Evolutionary conservation across 2,329 filamentous ascomycete genomes (phyloP), one percentile per base, ranked within the genome.

Genomic region (Alternaria viburni): DNA sequence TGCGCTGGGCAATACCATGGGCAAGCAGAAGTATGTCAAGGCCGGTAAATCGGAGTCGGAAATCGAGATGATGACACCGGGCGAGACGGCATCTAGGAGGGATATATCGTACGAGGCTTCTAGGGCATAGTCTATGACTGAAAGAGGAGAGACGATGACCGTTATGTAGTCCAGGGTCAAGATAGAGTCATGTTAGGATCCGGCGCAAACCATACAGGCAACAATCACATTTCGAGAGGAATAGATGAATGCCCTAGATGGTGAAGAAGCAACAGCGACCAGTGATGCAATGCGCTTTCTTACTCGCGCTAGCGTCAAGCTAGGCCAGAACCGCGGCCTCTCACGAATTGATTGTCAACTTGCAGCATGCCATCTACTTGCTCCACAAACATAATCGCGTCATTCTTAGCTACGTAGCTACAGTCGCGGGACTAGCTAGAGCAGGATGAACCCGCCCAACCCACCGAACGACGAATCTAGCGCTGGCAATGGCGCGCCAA

Each of bases 361-460:
- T 45, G 36, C 61, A 44, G 21, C 45, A 46, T 51, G 43, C 28
- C 10, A 28, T 49, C 15, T 28, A 21, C 46, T 32, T 46, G 32
- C 36, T 26, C 36, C 45, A 49, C 55, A 41, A 59, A 36, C 50
- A 46, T 51, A 60, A 43, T 59, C 50, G 41, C 61, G 19, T 46
- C 61, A 52, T 63, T 45, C 45, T 47, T 30, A 60, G 51, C 26
- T 45, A 17, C 23, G 44, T 46, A 49, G 41, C 23, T 43, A 59
- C 54, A 64, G 66, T 73, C 68, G 70, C 69, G 59, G 59, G 26
- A 26, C 65, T 28, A 12, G 5, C 5, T 30, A 15, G 19, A 32
- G 46, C 57, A 59, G 55, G 6, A 77, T 77, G 75, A 67, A 71
- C 50, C 55, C 68, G 28, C 32, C 68, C 44, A 54, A 62, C 4